Conservation (phyloP, 331 rosid genomes). For the Quercus tomentella region DNA sequence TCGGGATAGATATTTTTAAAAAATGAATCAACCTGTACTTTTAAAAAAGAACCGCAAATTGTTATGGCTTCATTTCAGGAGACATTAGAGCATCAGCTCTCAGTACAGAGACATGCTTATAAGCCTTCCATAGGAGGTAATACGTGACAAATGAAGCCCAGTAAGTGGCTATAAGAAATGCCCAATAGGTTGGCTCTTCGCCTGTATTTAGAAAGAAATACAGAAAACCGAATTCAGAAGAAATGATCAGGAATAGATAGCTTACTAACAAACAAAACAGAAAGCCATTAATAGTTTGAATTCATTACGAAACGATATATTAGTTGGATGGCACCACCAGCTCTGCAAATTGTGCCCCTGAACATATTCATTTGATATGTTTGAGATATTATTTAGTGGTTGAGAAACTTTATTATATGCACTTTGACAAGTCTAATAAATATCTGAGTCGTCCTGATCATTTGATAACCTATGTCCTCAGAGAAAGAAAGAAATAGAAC, state of each 20-base stretch:
- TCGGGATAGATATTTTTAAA: conserved; percentile 63
- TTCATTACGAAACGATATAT: not conserved
- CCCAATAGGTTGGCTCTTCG: conserved; percentile 52
- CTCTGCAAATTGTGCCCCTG: not conserved
- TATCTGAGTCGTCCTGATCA: not conserved
- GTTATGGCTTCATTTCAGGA: conserved; percentile 68
- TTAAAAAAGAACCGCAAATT: conserved; percentile 72
- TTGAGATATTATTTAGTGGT: not conserved
- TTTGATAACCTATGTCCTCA: not conserved
- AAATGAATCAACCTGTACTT: conserved; percentile 71
- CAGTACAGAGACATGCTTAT: conserved; percentile 56
- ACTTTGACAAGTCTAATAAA: not conserved
- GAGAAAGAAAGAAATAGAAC: not conserved
- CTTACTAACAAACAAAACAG: not conserved
- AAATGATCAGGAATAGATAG: not conserved
- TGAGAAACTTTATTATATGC: not conserved
- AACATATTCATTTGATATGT: not conserved
- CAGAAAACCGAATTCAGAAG: not conserved
- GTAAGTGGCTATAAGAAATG: conserved; percentile 56
- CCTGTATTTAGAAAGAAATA: conserved; percentile 34
- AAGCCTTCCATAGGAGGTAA: conserved; percentile 76
- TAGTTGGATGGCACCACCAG: not conserved
- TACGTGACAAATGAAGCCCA: conserved; percentile 71
- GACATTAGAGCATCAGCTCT: conserved; percentile 61
- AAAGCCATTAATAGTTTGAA: not conserved